These are phyloP conservation scores for Talaromyces sp. DNA, from an alignment of 2,329 filamentous ascomycete species.

Conservation along the genomic window DNA sequence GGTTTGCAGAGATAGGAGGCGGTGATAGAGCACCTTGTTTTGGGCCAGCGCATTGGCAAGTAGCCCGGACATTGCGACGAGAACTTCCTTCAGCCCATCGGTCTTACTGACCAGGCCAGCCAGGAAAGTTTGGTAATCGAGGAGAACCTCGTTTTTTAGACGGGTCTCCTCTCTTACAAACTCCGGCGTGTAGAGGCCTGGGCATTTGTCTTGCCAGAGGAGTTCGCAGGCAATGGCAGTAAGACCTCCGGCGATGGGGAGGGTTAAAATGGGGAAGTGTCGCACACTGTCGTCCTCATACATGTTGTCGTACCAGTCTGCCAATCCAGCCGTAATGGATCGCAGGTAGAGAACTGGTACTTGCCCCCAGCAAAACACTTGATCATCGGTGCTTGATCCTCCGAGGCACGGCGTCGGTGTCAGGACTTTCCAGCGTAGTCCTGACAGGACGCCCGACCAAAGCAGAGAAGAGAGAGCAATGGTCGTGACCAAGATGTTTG, in stretches of 20 bases:
- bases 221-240: not conserved
- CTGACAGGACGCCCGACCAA: not conserved
- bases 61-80: not conserved
- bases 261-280: conserved; percentile 2
- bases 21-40: not conserved
- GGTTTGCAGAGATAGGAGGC: not conserved
- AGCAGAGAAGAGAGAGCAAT: not conserved
- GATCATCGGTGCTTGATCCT: not conserved
- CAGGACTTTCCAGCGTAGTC: not conserved
- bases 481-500: not conserved
- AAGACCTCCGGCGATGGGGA: not conserved
- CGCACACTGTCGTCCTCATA: conserved; percentile 4
- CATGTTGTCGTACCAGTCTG: conserved; percentile 4
- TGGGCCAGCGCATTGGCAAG: not conserved
- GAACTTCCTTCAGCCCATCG: not conserved
- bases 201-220: conserved; percentile 3
- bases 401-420: not conserved
- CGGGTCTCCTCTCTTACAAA: conserved; percentile 4
- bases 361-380: not conserved
- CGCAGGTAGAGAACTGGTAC: not conserved
- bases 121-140: conserved; percentile 2
- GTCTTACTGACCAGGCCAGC: not conserved
- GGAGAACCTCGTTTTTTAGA: not conserved
- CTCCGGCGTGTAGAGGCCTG: not conserved
- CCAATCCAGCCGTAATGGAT: not conserved